A percentile compares a stretch with the other conserved stretches of the same genome.
Evolutionary conservation across 2,329 filamentous ascomycete species (phyloP).

Genomic region (Colletotrichum sp.): DNA sequence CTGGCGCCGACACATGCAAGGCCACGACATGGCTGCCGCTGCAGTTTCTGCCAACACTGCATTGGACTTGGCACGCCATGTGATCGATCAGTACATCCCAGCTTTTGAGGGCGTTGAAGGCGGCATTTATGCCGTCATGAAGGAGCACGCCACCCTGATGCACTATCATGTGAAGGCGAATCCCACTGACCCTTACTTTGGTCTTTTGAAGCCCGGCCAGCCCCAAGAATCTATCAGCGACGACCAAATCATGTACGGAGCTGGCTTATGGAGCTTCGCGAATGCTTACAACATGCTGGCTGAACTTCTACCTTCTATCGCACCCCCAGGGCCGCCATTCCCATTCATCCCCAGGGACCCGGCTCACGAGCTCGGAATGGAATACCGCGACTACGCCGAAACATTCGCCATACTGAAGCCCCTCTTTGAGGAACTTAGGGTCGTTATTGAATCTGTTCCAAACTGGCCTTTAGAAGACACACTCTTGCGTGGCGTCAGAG

Average conservation of each 20-base stretch:
- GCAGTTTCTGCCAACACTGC: slow-evolving; percentile 42
- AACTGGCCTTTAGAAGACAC: slow-evolving; percentile 39
- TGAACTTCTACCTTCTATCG: background rate
- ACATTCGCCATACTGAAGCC: background rate
- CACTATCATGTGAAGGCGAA: background rate
- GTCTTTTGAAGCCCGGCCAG: background rate
- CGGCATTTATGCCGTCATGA: background rate
- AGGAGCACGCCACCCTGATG: background rate
- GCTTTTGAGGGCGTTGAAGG: background rate
- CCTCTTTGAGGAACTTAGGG: background rate
- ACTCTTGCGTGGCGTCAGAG: slow-evolving; percentile 37
- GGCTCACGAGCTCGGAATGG: background rate
- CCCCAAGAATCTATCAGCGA: background rate
- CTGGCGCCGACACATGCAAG: slow-evolving; percentile 31
- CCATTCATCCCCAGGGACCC: background rate
- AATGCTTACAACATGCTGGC: background rate
- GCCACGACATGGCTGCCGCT: slow-evolving; percentile 31
- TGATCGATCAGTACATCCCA: slow-evolving; percentile 33
- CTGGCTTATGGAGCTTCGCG: background rate
- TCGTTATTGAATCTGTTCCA: slow-evolving; percentile 19
- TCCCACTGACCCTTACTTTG: background rate
- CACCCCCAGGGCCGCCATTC: background rate
- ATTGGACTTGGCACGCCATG: slow-evolving; percentile 33
- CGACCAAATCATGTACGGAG: background rate
- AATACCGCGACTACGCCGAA: background rate